Percentiles rank a stretch among this genome's conserved stretches.
phyloP scores from a whole-genome alignment of 73 alveolate genomes.

The Diophrys sp. region DNA sequence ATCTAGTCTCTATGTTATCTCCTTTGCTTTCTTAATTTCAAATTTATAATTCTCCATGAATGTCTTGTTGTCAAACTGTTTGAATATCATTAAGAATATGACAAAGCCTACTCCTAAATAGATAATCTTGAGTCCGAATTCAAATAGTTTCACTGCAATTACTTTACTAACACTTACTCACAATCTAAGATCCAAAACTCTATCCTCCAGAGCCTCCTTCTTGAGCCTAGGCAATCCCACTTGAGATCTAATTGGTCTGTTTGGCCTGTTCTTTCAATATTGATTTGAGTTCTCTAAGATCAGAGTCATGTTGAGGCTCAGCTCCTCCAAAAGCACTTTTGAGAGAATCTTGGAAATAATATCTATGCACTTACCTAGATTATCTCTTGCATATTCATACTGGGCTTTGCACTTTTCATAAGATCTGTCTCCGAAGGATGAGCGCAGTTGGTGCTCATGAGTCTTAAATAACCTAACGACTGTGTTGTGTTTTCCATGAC shows the following conservation, averaged over 20 bases:
- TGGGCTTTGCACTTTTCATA: slow-evolving; percentile 25
- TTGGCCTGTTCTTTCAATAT: not conserved
- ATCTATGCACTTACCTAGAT: slow-evolving; percentile 13
- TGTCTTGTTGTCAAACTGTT: slow-evolving; percentile 23
- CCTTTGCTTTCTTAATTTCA: slow-evolving; percentile 57
- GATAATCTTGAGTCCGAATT: slow-evolving; percentile 24
- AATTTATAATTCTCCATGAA: slow-evolving; percentile 49
- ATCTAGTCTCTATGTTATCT: slow-evolving; percentile 35
- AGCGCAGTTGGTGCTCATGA: slow-evolving; percentile 20
- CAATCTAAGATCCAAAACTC: too few species aligned
- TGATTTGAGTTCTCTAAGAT: not conserved
- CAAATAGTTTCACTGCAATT: slow-evolving; percentile 21
- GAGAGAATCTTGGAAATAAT: not conserved
- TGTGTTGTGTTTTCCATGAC: slow-evolving; percentile 40
- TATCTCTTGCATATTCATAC: slow-evolving; percentile 47
- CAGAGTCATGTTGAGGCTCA: not conserved
- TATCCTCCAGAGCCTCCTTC: not conserved
- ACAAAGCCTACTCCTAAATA: slow-evolving; percentile 29
- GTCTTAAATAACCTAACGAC: slow-evolving; percentile 34
- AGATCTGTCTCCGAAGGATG: not conserved
- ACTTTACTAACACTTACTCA: too few species aligned
- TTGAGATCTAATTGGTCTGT: not conserved
- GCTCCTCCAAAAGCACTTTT: slow-evolving; percentile 1
- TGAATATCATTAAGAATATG: slow-evolving; percentile 14
- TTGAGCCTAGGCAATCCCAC: not conserved